Evolutionary conservation across 345 rosid species (phyloP).

Genomic region (Psidium guajava): DNA sequence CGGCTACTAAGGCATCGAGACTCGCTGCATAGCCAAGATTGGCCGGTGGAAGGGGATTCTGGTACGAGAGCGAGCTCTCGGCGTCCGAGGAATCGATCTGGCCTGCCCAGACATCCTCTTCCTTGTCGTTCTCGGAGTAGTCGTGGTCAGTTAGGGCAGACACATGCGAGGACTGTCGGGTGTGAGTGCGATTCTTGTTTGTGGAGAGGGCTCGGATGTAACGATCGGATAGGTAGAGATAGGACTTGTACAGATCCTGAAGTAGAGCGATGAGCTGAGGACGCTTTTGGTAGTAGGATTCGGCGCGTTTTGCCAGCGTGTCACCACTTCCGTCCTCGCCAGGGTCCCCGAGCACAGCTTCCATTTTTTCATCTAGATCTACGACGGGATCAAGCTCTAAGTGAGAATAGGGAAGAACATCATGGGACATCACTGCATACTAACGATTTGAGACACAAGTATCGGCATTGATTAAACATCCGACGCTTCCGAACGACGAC

Average conservation of each 20-base stretch:
- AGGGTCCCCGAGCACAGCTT: constrained; percentile 5
- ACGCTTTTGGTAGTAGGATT: constrained; percentile 56
- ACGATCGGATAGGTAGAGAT: constrained; percentile 32
- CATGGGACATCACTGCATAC: no score
- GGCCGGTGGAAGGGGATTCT: constrained; percentile 3
- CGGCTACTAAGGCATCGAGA: constrained; percentile 25
- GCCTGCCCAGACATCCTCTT: neutral
- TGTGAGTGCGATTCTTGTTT: neutral
- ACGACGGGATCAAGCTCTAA: neutral
- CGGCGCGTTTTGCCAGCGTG: constrained; percentile 56
- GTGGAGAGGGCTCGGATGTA: constrained; percentile 12
- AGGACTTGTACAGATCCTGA: constrained; percentile 52
- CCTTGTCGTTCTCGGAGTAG: constrained; percentile 1
- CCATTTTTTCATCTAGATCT: constrained; percentile 49
- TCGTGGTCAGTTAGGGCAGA: neutral
- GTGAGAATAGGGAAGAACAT: neutral
- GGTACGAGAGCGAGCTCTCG: constrained; percentile 39
- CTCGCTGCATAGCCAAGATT: neutral
- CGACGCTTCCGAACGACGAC: neutral
- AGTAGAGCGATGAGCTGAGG: constrained; percentile 52
- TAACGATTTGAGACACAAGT: neutral
- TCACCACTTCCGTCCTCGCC: constrained; percentile 31
- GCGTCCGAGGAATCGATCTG: constrained; percentile 20
- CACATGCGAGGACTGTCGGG: neutral
- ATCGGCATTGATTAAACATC: neutral